Conservation (phyloP, 108 stramenopile species). For the Cyclotella sp. region DNA sequence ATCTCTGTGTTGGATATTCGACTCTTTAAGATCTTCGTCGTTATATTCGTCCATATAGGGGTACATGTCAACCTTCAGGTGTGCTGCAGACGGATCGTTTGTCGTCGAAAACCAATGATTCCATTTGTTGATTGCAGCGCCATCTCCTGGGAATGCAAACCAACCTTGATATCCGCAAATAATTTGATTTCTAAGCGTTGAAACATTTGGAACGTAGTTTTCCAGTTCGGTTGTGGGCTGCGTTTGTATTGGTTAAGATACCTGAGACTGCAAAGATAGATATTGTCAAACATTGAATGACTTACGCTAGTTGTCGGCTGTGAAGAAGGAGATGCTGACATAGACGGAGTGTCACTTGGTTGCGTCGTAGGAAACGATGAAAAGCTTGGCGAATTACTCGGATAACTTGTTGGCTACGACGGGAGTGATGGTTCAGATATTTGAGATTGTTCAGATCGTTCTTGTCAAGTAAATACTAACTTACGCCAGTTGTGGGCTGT, state of each 20-base stretch:
- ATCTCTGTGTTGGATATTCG: slow-evolving; percentile 30
- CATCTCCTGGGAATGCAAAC: slow-evolving; percentile 50
- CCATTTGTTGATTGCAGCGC: slow-evolving; percentile 44
- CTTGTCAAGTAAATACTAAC: too few relatives aligned
- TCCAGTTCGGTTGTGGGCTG: slow-evolving; percentile 4
- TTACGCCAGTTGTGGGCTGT: slow-evolving; percentile 1
- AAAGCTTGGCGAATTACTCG: too few relatives aligned
- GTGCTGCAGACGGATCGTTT: slow-evolving; percentile 16
- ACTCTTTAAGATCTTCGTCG: slow-evolving; percentile 40
- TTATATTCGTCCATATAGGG: slow-evolving; percentile 48
- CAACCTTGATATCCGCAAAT: slow-evolving; percentile 61
- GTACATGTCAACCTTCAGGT: slow-evolving; percentile 45
- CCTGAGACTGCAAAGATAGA: not conserved
- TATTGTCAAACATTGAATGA: not conserved
- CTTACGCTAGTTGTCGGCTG: too few relatives aligned
- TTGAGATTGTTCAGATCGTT: too few relatives aligned
- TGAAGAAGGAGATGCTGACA: too few relatives aligned
- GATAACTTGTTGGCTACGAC: too few relatives aligned
- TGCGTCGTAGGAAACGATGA: too few relatives aligned
- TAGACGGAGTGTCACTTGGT: too few relatives aligned
- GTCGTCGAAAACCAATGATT: slow-evolving; percentile 36
- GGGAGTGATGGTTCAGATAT: too few relatives aligned
- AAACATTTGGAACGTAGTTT: slow-evolving; percentile 16
- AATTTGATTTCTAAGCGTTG: slow-evolving; percentile 24
- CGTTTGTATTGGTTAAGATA: not conserved